Evolutionary conservation across 2,329 filamentous ascomycete species (phyloP).

Genomic region (Hymenotorrendiella dingleyae): DNA sequence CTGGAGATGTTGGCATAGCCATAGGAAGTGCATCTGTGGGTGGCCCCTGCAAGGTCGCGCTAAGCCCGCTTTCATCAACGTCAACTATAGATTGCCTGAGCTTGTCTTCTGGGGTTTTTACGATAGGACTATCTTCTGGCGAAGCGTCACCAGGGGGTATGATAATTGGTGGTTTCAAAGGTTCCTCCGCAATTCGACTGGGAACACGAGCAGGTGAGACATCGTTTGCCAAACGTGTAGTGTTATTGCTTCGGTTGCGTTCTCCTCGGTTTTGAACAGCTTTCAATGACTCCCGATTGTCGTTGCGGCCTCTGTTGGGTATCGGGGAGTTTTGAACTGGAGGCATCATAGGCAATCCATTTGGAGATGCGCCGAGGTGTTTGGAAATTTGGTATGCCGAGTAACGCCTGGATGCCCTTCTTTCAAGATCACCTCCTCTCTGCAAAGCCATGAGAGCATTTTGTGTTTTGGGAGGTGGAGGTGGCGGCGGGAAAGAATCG

Average conservation of each 20-base stretch:
- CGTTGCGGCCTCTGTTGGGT: slow-evolving; percentile 72
- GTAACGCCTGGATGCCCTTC: slow-evolving; percentile 86
- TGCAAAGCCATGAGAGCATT: slow-evolving; percentile 89
- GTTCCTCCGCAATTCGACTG: slow-evolving; percentile 55
- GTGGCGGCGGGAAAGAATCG: slow-evolving; percentile 66
- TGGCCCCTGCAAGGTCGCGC: slow-evolving; percentile 55
- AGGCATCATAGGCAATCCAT: slow-evolving; percentile 79
- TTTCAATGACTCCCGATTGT: slow-evolving; percentile 78
- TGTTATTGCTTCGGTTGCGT: slow-evolving; percentile 39
- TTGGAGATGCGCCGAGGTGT: slow-evolving; percentile 74
- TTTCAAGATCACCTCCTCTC: slow-evolving; percentile 84
- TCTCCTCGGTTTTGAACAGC: slow-evolving; percentile 57
- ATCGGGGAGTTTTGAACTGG: slow-evolving; percentile 77
- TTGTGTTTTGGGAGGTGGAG: slow-evolving; percentile 76
- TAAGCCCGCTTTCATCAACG: slow-evolving; percentile 32
- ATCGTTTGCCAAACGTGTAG: slow-evolving; percentile 45
- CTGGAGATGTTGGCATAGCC: slow-evolving; percentile 12
- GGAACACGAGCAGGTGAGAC: slow-evolving; percentile 56
- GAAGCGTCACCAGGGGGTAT: slow-evolving; percentile 34
- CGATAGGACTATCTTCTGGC: slow-evolving; percentile 27
- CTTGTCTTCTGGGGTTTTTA: slow-evolving; percentile 61
- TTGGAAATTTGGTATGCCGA: slow-evolving; percentile 97
- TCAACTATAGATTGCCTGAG: slow-evolving; percentile 18
- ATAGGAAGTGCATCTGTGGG: slow-evolving; percentile 43
- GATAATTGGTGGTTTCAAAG: slow-evolving; percentile 21